Evolutionary conservation across 2,329 filamentous ascomycete genomes (phyloP).

Genomic region (Penicillium sp.): DNA sequence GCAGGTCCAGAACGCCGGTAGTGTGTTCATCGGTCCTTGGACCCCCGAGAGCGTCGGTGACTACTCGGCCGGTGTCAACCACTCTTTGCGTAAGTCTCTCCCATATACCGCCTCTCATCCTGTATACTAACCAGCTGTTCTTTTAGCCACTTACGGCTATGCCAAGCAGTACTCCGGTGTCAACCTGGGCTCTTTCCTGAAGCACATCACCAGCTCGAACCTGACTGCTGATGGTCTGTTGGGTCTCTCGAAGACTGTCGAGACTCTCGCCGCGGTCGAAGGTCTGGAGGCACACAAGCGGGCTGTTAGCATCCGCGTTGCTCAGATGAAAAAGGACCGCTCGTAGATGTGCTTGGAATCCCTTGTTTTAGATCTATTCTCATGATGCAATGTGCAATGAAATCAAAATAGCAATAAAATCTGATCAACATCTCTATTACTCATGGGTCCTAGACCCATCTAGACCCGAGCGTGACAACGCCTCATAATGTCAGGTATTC

Average conservation of each 20-base stretch:
- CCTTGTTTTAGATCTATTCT: not conserved
- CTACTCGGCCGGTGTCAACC: constrained; percentile 96
- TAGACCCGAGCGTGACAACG: not conserved
- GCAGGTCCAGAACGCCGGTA: constrained; percentile 85
- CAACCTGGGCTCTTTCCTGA: constrained; percentile 91
- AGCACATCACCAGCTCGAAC: constrained; percentile 94
- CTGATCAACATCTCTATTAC: not conserved
- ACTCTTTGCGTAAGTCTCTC: constrained; percentile 77
- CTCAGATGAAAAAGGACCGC: constrained; percentile 35
- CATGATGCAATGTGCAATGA: constrained; percentile 24
- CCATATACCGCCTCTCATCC: not conserved
- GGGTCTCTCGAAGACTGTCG: constrained; percentile 83
- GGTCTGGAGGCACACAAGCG: constrained; percentile 87
- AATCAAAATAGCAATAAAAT: constrained; percentile 12
- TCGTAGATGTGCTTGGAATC: constrained; percentile 6
- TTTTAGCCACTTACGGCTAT: constrained; percentile 86
- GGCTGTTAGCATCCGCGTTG: constrained; percentile 63
- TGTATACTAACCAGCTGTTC: constrained; percentile 20
- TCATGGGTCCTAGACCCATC: not conserved
- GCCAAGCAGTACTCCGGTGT: constrained; percentile 98
- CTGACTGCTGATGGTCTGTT: constrained; percentile 77
- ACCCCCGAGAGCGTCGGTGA: constrained; percentile 97
- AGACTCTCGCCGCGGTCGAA: constrained; percentile 91
- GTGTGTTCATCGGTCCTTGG: constrained; percentile 93
- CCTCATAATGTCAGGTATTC: constrained; percentile 4